A percentile compares a stretch with the other conserved stretches of the same genome.
Evolutionary conservation across 352 stramenopile species (phyloP).

Genomic region (Pythium phragmiticola): DNA sequence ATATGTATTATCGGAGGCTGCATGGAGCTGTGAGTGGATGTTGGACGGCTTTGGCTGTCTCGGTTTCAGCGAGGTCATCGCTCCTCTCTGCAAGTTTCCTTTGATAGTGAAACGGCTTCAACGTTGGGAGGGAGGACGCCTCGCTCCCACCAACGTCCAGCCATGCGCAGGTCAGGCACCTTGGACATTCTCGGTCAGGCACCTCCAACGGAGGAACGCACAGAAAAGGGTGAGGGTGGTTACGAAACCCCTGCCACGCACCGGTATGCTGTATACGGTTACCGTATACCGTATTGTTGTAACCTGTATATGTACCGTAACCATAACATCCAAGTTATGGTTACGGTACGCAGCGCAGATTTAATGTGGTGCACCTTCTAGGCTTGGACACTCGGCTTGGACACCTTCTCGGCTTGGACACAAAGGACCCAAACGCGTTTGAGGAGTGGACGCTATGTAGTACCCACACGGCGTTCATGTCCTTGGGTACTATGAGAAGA

Average conservation of each 20-base stretch:
- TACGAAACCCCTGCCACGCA: not conserved
- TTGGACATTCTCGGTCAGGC: conserved; percentile 17
- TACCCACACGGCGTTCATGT: not conserved
- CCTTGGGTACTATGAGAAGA: conserved; percentile 50
- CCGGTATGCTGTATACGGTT: not conserved
- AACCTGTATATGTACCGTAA: too few relatives aligned
- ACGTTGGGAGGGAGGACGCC: conserved; percentile 32
- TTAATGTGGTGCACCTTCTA: not conserved
- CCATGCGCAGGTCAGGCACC: conserved; percentile 11
- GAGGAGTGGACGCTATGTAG: conserved; percentile 10
- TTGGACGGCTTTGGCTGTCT: not conserved
- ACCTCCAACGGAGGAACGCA: conserved; percentile 7
- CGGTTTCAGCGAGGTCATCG: not conserved
- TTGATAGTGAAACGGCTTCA: conserved; percentile 66
- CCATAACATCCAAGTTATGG: too few relatives aligned
- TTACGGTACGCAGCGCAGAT: too few relatives aligned
- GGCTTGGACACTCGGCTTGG: not conserved
- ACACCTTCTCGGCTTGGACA: conserved; percentile 22
- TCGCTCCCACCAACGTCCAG: conserved; percentile 11
- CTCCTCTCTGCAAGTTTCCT: conserved; percentile 27
- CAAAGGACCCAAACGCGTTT: conserved; percentile 36
- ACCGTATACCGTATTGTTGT: not conserved
- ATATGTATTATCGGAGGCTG: not conserved
- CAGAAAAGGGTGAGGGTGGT: not conserved
- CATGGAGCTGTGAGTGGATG: not conserved